Conservation (phyloP, 208 protist genomes). For the Entamoeba histolytica region DNA sequence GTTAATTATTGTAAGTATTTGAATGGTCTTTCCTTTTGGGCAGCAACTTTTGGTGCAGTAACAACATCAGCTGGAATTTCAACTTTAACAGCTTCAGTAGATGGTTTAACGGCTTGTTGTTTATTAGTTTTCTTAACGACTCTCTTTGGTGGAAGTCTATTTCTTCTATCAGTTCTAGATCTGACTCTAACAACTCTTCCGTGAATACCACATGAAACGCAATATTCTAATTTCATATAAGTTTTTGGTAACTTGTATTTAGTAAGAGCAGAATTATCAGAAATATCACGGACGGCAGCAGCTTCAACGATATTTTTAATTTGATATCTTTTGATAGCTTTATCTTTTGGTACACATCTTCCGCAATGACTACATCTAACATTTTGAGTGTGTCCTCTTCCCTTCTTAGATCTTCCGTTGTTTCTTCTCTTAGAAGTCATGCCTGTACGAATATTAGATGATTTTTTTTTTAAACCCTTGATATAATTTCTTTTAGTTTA, state of each 20-base stretch:
- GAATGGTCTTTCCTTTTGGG: not conserved
- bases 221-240: conserved; percentile 95
- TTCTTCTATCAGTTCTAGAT: conserved; percentile 39
- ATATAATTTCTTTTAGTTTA: too few species aligned
- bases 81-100: not conserved
- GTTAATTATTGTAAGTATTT: not conserved
- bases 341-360: conserved; percentile 58
- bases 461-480: not conserved
- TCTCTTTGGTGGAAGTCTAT: conserved; percentile 37
- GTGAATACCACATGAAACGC: conserved; percentile 95
- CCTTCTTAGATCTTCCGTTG: conserved; percentile 45
- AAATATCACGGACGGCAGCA: conserved; percentile 62
- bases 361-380: conserved; percentile 57
- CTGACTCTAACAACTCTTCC: conserved; percentile 72
- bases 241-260: conserved; percentile 79
- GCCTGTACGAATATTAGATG: not conserved
- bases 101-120: not conserved
- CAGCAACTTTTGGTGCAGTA: not conserved
- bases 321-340: conserved; percentile 85
- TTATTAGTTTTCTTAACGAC: not conserved
- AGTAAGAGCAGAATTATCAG: conserved; percentile 22
- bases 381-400: conserved; percentile 41
- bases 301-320: conserved; percentile 80
- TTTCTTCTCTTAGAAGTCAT: conserved; percentile 59
- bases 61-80: not conserved